Evolutionary conservation across 2,329 filamentous ascomycete genomes (phyloP).

Genomic region (Sclerotiophoma versabilis): DNA sequence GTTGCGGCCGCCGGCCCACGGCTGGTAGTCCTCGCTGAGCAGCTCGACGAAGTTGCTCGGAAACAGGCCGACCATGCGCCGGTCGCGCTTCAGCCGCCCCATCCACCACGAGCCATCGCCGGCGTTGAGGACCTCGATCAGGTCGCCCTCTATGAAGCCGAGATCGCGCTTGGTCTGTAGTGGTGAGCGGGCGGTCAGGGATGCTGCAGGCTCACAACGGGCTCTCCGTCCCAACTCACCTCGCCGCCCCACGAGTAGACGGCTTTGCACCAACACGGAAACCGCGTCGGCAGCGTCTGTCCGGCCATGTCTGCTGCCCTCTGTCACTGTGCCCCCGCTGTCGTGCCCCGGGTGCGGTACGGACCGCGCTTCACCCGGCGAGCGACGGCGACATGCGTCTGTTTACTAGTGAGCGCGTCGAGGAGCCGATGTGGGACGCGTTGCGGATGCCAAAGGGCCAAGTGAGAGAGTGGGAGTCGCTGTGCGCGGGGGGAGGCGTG

Average conservation of each 20-base stretch:
- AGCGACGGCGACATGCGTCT: slow-evolving; percentile 19
- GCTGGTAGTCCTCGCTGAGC: slow-evolving; percentile 83
- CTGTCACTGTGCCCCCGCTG: background rate
- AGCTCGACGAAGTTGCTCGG: slow-evolving; percentile 98
- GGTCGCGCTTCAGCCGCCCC: slow-evolving; percentile 86
- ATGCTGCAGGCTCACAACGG: slow-evolving; percentile 14
- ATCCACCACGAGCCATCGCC: slow-evolving; percentile 99
- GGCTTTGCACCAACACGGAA: slow-evolving; percentile 90
- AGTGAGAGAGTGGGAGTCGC: background rate
- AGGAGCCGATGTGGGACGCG: slow-evolving; percentile 1
- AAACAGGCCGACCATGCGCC: slow-evolving; percentile 88
- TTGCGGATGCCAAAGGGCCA: background rate
- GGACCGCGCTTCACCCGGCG: slow-evolving; percentile 18
- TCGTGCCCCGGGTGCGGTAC: slow-evolving; percentile 16
- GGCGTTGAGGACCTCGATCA: slow-evolving; percentile 98
- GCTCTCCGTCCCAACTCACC: slow-evolving; percentile 35
- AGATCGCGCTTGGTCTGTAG: slow-evolving; percentile 82
- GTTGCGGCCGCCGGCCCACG: slow-evolving; percentile 63
- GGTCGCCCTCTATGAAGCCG: slow-evolving; percentile 94
- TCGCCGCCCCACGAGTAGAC: slow-evolving; percentile 95
- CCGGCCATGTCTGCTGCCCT: slow-evolving; percentile 52
- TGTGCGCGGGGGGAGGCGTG: background rate
- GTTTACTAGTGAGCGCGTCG: slow-evolving; percentile 13
- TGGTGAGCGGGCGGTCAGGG: slow-evolving; percentile 27
- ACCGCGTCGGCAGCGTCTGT: slow-evolving; percentile 71